Conservation (phyloP, 1,284 basidiomycete genomes). For the Puccinia hordei region DNA sequence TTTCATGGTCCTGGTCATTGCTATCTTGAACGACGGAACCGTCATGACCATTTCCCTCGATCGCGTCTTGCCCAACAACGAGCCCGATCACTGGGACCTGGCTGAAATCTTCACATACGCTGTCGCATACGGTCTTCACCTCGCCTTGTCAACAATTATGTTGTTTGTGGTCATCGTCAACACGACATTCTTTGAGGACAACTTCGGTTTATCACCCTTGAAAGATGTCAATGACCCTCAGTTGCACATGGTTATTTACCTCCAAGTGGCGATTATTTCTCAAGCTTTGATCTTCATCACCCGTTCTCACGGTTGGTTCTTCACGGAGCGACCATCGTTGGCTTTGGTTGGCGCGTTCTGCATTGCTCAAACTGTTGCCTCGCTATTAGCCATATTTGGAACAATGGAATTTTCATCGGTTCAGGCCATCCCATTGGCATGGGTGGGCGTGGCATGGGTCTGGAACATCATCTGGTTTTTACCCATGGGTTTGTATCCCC, state of each 20-base stretch:
- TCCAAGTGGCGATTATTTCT: slow-evolving; percentile 51
- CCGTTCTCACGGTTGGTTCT: slow-evolving; percentile 50
- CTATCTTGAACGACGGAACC: slow-evolving; percentile 60
- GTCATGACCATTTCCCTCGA: slow-evolving; percentile 99
- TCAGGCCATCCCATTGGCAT: slow-evolving; percentile 70
- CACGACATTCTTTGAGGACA: slow-evolving; percentile 85
- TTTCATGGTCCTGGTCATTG: slow-evolving; percentile 73
- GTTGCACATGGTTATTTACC: slow-evolving; percentile 69
- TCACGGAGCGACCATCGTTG: slow-evolving; percentile 49
- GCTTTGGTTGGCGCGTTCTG: slow-evolving; percentile 43
- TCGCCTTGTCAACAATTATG: slow-evolving; percentile 81
- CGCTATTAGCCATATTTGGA: slow-evolving; percentile 42
- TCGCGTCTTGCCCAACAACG: slow-evolving; percentile 87
- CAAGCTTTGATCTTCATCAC: slow-evolving; percentile 51
- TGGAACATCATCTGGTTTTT: slow-evolving; percentile 51
- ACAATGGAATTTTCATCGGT: slow-evolving; percentile 37
- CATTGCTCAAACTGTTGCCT: slow-evolving; percentile 49
- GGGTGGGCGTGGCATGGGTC: slow-evolving; percentile 85
- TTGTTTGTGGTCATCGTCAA: slow-evolving; percentile 82
- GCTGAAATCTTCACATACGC: slow-evolving; percentile 95
- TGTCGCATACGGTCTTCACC: slow-evolving; percentile 88
- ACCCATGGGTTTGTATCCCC: slow-evolving; percentile 27
- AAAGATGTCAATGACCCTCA: slow-evolving; percentile 56
- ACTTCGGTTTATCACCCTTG: slow-evolving; percentile 68
- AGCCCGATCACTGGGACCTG: slow-evolving; percentile 87